A percentile compares a stretch with the other conserved stretches of the same genome.
These are phyloP conservation scores for Heteromeles arbutifolia DNA, from an alignment of 306 rosid species.

Conservation along the genomic window DNA sequence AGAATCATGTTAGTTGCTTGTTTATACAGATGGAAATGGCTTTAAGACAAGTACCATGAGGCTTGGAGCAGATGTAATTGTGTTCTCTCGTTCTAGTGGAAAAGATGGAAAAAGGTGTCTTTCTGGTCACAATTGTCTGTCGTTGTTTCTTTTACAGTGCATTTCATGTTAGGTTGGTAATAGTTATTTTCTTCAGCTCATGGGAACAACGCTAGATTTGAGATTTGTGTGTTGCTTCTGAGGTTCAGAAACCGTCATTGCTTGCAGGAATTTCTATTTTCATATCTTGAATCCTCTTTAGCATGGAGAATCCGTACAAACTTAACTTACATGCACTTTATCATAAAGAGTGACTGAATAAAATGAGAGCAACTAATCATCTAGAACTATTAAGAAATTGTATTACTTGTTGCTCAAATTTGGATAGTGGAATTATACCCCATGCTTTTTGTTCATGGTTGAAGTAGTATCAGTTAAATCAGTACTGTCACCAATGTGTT, in stretches of 20 bases:
- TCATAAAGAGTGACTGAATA: not conserved
- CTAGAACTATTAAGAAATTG: not conserved
- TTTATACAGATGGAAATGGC: constrained; percentile 87
- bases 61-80: constrained; percentile 96
- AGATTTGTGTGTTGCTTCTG: not conserved
- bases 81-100: constrained; percentile 75
- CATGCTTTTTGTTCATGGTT: not conserved
- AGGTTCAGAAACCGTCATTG: not conserved
- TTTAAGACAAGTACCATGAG: constrained; percentile 98
- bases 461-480: not conserved
- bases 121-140: constrained; percentile 13
- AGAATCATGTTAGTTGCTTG: constrained; percentile 25
- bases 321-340: not conserved
- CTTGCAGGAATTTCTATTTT: not conserved
- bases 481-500: not conserved
- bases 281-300: not conserved
- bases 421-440: not conserved
- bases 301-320: not conserved
- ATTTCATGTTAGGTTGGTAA: not conserved
- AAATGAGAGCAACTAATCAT: not conserved
- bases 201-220: not conserved
- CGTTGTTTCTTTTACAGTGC: constrained; percentile 8
- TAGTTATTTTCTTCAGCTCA: not conserved
- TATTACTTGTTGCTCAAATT: not conserved
- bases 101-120: constrained; percentile 61